phyloP scores from a whole-genome alignment of 2,329 filamentous ascomycete species.

The Apiospora koreana region DNA sequence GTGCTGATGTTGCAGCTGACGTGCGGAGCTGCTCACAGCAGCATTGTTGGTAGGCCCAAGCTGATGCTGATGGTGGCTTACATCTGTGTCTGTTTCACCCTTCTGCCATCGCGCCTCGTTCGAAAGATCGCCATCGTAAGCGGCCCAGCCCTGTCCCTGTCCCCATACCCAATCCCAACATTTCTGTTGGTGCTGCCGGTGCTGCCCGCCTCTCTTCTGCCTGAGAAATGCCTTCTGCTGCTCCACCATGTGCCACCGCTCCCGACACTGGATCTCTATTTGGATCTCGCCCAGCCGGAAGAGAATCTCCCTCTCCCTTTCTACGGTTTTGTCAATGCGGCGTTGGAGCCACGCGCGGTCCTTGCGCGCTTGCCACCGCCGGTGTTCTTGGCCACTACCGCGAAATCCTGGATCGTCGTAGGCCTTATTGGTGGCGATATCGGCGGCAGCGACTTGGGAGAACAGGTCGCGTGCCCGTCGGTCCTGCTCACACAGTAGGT shows the following conservation, averaged over 20 bases:
- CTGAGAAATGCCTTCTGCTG: constrained; percentile 17
- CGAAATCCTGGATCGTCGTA: constrained; percentile 16
- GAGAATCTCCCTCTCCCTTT: constrained; percentile 48
- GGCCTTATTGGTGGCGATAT: constrained; percentile 38
- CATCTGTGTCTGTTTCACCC: no score
- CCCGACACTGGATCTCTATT: constrained; percentile 48
- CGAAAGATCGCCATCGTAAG: not conserved
- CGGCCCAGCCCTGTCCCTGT: not conserved
- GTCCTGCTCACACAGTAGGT: constrained; percentile 43
- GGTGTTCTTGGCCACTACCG: constrained; percentile 21
- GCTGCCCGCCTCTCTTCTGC: not conserved
- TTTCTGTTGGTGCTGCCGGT: not conserved
- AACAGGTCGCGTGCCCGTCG: constrained; percentile 36
- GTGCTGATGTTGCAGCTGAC: not conserved
- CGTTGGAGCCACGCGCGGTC: constrained; percentile 41
- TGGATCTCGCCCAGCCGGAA: constrained; percentile 50
- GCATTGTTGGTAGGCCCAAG: not conserved
- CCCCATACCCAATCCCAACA: not conserved
- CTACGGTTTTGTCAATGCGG: constrained; percentile 44
- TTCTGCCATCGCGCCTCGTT: not conserved
- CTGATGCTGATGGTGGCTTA: not conserved
- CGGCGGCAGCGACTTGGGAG: constrained; percentile 40
- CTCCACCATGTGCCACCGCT: constrained; percentile 38
- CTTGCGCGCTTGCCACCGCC: constrained; percentile 37
- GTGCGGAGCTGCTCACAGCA: not conserved